Evolutionary conservation across 345 rosid species (phyloP).

Genomic region (Murraya koenigii): DNA sequence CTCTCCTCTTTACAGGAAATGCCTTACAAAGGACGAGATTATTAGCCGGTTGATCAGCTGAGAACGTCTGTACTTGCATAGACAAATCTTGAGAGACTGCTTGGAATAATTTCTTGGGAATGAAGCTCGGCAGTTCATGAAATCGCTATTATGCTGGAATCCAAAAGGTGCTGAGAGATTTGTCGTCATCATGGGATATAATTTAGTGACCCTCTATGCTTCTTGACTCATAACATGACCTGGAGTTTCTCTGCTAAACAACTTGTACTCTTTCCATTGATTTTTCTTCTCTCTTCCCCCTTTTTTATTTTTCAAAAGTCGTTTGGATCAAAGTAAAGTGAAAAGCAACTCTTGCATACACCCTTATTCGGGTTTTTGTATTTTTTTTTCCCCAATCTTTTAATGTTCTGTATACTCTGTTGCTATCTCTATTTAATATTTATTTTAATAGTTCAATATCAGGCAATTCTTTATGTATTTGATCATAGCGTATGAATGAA

Average conservation of each 20-base stretch:
- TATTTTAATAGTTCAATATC: not conserved
- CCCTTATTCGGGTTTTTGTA: not conserved
- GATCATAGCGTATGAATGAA: not conserved
- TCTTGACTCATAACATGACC: slow-evolving; percentile 17
- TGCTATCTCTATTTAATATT: not conserved
- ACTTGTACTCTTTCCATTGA: not conserved
- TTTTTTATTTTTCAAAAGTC: not conserved
- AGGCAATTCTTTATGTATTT: too few species aligned
- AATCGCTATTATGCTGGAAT: not conserved
- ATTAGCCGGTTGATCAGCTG: slow-evolving; percentile 23
- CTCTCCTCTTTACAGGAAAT: slow-evolving; percentile 44
- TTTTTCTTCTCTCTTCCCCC: not conserved
- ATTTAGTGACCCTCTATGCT: slow-evolving; percentile 17
- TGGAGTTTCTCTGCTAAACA: not conserved
- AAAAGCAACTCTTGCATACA: not conserved
- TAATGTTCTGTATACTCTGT: not conserved
- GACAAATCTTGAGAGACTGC: slow-evolving; percentile 19
- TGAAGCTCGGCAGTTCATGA: slow-evolving; percentile 1
- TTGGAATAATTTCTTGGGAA: slow-evolving; percentile 13
- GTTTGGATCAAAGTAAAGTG: slow-evolving; percentile 5
- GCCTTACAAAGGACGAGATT: slow-evolving; percentile 65
- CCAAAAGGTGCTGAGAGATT: slow-evolving; percentile 5
- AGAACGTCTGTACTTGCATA: slow-evolving; percentile 19
- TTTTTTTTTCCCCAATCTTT: not conserved
- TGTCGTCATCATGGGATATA: slow-evolving; percentile 25